These are phyloP conservation scores for Fomitopsis pinicola DNA, from an alignment of 1,284 basidiomycete species.

Conservation along the genomic window DNA sequence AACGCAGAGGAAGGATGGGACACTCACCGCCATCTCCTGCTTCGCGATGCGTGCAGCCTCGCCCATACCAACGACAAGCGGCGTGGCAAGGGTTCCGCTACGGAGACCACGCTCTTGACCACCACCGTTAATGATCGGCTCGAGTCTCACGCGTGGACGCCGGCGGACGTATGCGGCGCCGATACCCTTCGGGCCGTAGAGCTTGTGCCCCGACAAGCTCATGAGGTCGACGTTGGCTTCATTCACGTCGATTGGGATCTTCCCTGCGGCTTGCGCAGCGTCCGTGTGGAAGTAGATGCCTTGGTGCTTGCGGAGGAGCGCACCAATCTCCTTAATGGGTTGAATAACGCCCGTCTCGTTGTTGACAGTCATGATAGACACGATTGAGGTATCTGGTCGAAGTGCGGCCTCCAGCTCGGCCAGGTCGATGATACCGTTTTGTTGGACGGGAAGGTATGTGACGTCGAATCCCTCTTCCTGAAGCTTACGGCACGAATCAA, in stretches of 20 bases:
- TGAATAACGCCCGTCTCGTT: conserved; percentile 99
- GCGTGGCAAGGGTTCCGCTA: conserved; percentile 91
- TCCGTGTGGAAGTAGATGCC: conserved; percentile 97
- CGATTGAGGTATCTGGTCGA: conserved; percentile 30
- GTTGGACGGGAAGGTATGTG: conserved; percentile 92
- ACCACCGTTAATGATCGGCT: conserved; percentile 94
- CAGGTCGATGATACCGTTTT: conserved; percentile 73
- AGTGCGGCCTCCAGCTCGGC: conserved; percentile 33
- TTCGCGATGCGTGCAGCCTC: conserved; percentile 93
- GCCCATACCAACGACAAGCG: conserved; percentile 89
- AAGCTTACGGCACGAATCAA: conserved; percentile 95
- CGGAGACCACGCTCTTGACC: conserved; percentile 96
- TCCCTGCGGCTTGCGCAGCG: conserved; percentile 94
- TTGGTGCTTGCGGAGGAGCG: conserved; percentile 77
- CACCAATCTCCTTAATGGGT: conserved; percentile 93
- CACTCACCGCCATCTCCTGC: conserved; percentile 87
- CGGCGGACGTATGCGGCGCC: conserved; percentile 94
- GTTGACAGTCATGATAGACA: conserved; percentile 97
- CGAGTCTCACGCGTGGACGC: conserved; percentile 89
- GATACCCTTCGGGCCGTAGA: conserved; percentile 97
- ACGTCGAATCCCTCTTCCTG: conserved; percentile 97
- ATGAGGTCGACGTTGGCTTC: conserved; percentile 94
- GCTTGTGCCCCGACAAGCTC: conserved; percentile 96
- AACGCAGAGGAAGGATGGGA: conserved; percentile 19
- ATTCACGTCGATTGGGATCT: conserved; percentile 90